Conservation (phyloP, 805 yeast genomes). For the Crinitomyces ghanaensis region DNA sequence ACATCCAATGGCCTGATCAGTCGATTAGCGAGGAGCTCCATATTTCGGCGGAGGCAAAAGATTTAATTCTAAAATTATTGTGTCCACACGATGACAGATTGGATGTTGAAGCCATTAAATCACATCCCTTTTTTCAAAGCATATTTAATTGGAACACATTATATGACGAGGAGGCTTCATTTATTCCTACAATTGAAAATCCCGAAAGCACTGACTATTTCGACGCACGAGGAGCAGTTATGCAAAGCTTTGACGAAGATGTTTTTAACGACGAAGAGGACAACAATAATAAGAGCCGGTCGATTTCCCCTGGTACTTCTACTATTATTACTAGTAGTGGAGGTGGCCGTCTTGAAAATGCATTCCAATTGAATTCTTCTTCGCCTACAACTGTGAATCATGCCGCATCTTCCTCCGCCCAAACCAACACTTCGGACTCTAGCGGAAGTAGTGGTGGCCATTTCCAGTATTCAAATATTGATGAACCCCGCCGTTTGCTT, state of each 20-base stretch:
- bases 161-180: conserved; percentile 62
- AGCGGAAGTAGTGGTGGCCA: too few species aligned
- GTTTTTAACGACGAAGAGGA: conserved; percentile 9
- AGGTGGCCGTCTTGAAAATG: conserved; percentile 23
- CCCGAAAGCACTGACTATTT: conserved; percentile 89
- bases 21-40: conserved; percentile 4
- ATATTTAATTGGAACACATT: conserved; percentile 60
- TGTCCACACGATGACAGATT: conserved; percentile 44
- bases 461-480: too few species aligned
- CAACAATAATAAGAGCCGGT: conserved; percentile 1
- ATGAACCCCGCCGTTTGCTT: too few species aligned
- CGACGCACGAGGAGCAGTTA: conserved; percentile 78
- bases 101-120: conserved; percentile 69
- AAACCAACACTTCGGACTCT: too few species aligned
- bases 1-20: conserved; percentile 72
- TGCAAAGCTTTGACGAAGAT: conserved; percentile 39
- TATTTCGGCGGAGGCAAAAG: conserved; percentile 56
- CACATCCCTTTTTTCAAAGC: conserved; percentile 64
- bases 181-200: conserved; percentile 65
- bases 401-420: neutral
- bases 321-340: conserved; percentile 20
- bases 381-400: conserved; percentile 2
- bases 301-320: too few species aligned
- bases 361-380: conserved; percentile 4
- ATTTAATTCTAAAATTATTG: conserved; percentile 54